phyloP scores from a whole-genome alignment of 768 basidiomycete species.

The Phanerochaete carnosa region DNA sequence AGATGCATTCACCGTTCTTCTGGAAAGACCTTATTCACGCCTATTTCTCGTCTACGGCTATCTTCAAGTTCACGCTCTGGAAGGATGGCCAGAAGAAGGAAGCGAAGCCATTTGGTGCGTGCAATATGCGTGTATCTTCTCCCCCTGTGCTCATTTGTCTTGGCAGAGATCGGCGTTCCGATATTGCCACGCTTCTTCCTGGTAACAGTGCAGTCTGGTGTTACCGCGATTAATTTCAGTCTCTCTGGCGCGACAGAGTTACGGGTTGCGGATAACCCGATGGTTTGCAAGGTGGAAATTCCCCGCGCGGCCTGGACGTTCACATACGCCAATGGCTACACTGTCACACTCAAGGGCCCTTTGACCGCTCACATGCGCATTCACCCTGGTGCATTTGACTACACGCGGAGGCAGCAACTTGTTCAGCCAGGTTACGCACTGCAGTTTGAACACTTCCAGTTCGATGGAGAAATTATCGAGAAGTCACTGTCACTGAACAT shows the following conservation, averaged over 20 bases:
- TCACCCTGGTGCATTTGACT: conserved; percentile 18
- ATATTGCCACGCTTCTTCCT: conserved; percentile 84
- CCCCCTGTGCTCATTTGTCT: neutral
- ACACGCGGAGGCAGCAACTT: conserved; percentile 3
- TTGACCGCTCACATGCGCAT: conserved; percentile 59
- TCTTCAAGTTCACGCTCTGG: conserved; percentile 84
- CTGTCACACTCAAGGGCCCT: conserved; percentile 72
- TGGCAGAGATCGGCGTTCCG: conserved; percentile 71
- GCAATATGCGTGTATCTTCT: neutral
- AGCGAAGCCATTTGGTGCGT: conserved; percentile 81
- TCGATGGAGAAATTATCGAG: conserved; percentile 70
- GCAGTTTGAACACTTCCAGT: conserved; percentile 71
- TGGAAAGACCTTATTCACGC: conserved; percentile 66
- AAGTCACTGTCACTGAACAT: conserved; percentile 69
- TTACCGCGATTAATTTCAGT: conserved; percentile 77
- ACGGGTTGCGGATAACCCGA: conserved; percentile 35
- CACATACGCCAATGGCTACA: conserved; percentile 76
- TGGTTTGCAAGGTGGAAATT: conserved; percentile 58
- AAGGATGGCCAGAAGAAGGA: conserved; percentile 77
- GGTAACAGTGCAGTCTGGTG: conserved; percentile 81
- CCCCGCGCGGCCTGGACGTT: conserved; percentile 77
- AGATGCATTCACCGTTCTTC: conserved; percentile 33
- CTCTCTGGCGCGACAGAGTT: conserved; percentile 73
- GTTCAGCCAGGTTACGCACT: conserved; percentile 30
- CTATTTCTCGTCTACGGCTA: conserved; percentile 68